Conservation (phyloP, 345 rosid species). For the Brassica incana region DNA sequence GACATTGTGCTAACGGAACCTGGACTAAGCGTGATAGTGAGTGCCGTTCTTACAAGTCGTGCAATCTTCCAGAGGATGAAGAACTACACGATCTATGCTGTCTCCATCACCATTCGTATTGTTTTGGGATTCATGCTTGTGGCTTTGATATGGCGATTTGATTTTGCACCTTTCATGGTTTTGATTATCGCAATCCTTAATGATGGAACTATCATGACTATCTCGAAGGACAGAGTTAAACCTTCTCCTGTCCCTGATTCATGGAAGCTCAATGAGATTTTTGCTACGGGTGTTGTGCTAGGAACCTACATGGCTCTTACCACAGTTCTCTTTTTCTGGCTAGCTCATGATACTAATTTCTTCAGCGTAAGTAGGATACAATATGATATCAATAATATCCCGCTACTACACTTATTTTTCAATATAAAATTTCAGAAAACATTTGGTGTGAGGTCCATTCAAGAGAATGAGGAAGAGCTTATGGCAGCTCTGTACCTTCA, state of each 20-base stretch:
- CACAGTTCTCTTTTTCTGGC: not conserved
- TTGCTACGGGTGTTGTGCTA: not conserved
- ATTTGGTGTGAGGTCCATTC: slow-evolving; percentile 56
- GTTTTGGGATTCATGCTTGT: not conserved
- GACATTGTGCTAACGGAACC: not conserved
- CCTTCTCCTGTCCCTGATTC: not conserved
- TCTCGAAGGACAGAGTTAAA: not conserved
- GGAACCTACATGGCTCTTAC: not conserved
- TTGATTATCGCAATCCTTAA: not conserved
- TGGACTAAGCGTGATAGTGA: not conserved
- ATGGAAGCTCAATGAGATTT: not conserved
- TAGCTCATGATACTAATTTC: slow-evolving; percentile 30
- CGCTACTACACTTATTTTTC: not conserved
- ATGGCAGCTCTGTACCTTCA: slow-evolving; percentile 82
- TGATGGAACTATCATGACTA: not conserved
- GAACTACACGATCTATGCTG: not conserved
- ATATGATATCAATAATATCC: not conserved
- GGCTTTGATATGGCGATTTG: not conserved
- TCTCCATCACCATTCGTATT: not conserved
- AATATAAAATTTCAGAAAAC: slow-evolving; percentile 37
- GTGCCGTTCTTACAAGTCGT: not conserved
- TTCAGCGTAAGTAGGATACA: slow-evolving; percentile 53
- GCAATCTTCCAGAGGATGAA: not conserved
- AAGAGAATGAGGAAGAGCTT: slow-evolving; percentile 45
- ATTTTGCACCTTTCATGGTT: not conserved